Evolutionary conservation across 257 asterid genomes (phyloP).

Genomic region (Gentiana dahurica): DNA sequence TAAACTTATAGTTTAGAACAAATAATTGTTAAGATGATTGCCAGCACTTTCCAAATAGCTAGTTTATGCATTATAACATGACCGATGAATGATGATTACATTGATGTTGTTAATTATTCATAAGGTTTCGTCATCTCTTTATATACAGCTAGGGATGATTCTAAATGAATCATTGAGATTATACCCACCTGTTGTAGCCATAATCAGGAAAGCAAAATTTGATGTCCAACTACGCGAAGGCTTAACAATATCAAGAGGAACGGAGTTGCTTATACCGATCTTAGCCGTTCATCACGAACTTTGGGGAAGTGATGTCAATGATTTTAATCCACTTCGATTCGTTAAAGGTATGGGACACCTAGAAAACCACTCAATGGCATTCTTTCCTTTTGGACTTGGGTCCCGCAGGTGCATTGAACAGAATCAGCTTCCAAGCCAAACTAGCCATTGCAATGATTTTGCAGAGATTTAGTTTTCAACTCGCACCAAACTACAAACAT

Average conservation of each 20-base stretch:
- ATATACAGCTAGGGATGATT: constrained; percentile 32
- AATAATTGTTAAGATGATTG: no score
- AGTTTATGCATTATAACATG: no score
- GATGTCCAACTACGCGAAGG: constrained; percentile 35
- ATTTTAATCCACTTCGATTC: constrained; percentile 33
- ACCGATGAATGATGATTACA: no score
- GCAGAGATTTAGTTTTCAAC: constrained; percentile 18
- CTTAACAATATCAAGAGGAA: constrained; percentile 29
- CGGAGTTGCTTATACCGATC: constrained; percentile 35
- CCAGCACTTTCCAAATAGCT: no score
- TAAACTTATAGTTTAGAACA: no score
- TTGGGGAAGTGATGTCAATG: constrained; percentile 34
- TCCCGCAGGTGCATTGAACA: constrained; percentile 41
- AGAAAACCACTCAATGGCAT: constrained; percentile 28
- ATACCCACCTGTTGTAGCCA: constrained; percentile 39
- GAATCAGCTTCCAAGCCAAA: constrained; percentile 30
- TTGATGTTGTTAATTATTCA: no score
- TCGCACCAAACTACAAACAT: constrained; percentile 33
- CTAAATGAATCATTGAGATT: constrained; percentile 31
- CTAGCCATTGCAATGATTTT: constrained; percentile 30
- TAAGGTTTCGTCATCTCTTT: no score
- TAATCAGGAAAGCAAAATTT: constrained; percentile 29
- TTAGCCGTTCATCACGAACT: constrained; percentile 37
- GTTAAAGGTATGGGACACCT: constrained; percentile 27
- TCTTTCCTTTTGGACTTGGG: constrained; percentile 38